Percentiles rank a stretch among this genome's conserved stretches.
phyloP scores from a whole-genome alignment of 106 monocot genomes.

The Dendrobium huoshanense region DNA sequence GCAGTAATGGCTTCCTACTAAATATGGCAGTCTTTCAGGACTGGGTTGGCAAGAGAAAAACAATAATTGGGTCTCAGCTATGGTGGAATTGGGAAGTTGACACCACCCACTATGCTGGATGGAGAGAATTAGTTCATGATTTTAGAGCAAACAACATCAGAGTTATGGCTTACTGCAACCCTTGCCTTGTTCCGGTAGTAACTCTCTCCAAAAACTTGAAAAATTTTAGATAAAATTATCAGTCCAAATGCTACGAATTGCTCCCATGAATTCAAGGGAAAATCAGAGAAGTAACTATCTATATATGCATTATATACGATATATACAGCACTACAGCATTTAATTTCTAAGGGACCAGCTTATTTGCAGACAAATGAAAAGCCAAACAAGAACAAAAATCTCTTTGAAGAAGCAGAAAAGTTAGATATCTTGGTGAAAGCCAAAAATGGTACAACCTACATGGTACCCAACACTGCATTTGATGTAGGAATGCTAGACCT shows the following conservation, averaged over 20 bases:
- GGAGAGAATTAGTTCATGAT: constrained; percentile 61
- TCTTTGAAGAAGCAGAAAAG: constrained; percentile 60
- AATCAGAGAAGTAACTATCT: not conserved
- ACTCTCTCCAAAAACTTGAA: not conserved
- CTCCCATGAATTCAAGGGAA: not conserved
- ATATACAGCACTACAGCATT: not conserved
- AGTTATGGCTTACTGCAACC: constrained; percentile 86
- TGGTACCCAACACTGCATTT: constrained; percentile 82
- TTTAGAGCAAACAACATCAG: constrained; percentile 32
- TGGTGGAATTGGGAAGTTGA: constrained; percentile 99
- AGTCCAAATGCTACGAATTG: not conserved
- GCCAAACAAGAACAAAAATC: constrained; percentile 41
- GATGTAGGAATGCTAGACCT: constrained; percentile 85
- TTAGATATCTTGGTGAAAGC: constrained; percentile 64
- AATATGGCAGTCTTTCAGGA: constrained; percentile 34
- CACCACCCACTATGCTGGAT: constrained; percentile 37
- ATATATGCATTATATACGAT: not conserved
- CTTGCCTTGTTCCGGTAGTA: constrained; percentile 71
- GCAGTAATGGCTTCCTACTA: not conserved
- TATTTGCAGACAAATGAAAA: constrained; percentile 46
- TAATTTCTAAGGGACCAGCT: not conserved
- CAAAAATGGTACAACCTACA: constrained; percentile 38
- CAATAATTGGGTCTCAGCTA: constrained; percentile 77
- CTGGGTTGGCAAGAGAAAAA: constrained; percentile 91
- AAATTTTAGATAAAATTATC: not conserved